Base-by-base conservation (phyloP, 2,329 filamentous ascomycete genomes). In the Epichloe elymi region DNA sequence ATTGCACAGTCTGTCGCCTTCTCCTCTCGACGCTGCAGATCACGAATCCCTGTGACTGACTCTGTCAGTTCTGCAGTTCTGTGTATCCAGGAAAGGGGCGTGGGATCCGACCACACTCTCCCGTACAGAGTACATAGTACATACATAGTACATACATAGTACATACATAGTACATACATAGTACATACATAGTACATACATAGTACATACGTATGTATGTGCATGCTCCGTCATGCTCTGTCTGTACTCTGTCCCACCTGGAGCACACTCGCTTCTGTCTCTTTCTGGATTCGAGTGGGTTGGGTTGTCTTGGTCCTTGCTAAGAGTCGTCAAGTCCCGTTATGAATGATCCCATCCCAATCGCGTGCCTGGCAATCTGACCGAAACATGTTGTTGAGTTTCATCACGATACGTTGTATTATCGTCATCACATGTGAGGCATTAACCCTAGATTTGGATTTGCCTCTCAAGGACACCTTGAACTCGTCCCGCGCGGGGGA, bases 391-490 rank as follows among this genome's bases (percentile, higher is more conserved):
- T 48, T 39, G 30, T 47, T 30, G 47, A 46, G 51, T 52, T 50
- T 43, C 43, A 50, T 50, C 47, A n/a, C 23, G 26, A 50, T 47
- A 44, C 45, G n/a, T 5, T 20, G 39, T 45, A 8, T 30, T 14
- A 38, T 47, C 23, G 23, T 43, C 20, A 33, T 50, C 41, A 46
- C 51, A 46, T 52, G 42, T 46, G 46, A 52, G 51, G 51, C 47
- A 50, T 52, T 52, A 42, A 43, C 19, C 20, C 20, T 4, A n/a
- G 17, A 26, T 14, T 42, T 6, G 8, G 17, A 26, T 14, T 42
- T 12, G 14, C n/a, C 10, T 42, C 5, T 5, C 4, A 15, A 30
- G 30, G 30, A 30, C 10, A 30, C 10, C 30, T 30, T 30, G 26
- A 10, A 30, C 26, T 30, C 26, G 26, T 26, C 26, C 26, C 26